These are phyloP conservation scores for Aureococcus anophagefferens DNA, from an alignment of 108 stramenopile species.

Conservation along the genomic window DNA sequence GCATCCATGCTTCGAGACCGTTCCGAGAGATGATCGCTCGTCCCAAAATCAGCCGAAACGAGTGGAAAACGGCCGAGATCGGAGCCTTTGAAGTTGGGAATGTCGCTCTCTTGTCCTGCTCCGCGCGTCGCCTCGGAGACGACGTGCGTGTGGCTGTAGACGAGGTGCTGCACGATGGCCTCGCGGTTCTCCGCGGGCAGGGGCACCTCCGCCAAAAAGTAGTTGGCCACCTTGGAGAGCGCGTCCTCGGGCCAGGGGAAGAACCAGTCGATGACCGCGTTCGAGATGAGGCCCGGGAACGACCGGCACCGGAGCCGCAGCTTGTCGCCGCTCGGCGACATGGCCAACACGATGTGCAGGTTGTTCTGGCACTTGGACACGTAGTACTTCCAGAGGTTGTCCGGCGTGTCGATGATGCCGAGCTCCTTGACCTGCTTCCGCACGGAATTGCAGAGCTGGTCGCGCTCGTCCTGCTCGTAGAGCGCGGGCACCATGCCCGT, in stretches of 20 bases:
- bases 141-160: constrained; percentile 43
- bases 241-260: constrained; percentile 61
- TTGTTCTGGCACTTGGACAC: constrained; percentile 52
- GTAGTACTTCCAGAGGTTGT: constrained; percentile 48
- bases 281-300: constrained; percentile 60
- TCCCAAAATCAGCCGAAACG: too few relatives aligned
- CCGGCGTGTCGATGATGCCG: constrained; percentile 44
- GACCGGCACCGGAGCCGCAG: constrained; percentile 55
- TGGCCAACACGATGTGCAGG: constrained; percentile 55
- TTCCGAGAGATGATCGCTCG: too few relatives aligned
- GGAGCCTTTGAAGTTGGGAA: too few relatives aligned
- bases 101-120: too few relatives aligned
- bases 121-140: constrained; percentile 15
- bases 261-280: constrained; percentile 60
- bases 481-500: constrained; percentile 61
- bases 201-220: constrained; percentile 44
- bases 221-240: constrained; percentile 46
- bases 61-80: too few relatives aligned
- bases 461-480: constrained; percentile 44
- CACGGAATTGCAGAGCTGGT: constrained; percentile 29
- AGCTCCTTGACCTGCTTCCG: constrained; percentile 38
- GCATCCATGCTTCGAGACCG: too few relatives aligned
- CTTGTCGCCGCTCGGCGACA: constrained; percentile 57
- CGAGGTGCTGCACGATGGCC: constrained; percentile 44
- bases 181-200: constrained; percentile 38